Evolutionary conservation across 768 basidiomycete genomes (phyloP).

Genomic region (Russula lepida): DNA sequence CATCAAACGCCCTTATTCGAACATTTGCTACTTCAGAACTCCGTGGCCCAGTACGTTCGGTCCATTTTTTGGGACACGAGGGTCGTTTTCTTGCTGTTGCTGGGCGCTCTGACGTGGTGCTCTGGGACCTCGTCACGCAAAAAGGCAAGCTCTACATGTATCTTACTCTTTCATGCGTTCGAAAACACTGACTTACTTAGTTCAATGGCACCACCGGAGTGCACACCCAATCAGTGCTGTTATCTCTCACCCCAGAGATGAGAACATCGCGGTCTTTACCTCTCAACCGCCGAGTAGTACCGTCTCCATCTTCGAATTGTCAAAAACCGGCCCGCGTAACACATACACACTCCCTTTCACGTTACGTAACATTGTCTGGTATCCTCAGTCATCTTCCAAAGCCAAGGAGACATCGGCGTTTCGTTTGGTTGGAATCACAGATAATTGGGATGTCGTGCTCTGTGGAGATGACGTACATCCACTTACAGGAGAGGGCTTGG

Average conservation of each 20-base stretch:
- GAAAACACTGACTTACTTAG: slow-evolving; percentile 30
- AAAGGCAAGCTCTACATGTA: slow-evolving; percentile 40
- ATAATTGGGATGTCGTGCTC: slow-evolving; percentile 53
- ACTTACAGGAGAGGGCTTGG: slow-evolving; percentile 36
- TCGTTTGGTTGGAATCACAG: slow-evolving; percentile 62
- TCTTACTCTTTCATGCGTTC: background rate
- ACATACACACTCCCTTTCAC: slow-evolving; percentile 49
- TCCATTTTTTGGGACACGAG: slow-evolving; percentile 58
- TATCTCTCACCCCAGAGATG: slow-evolving; percentile 47
- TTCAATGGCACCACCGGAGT: slow-evolving; percentile 48
- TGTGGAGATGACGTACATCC: slow-evolving; percentile 51
- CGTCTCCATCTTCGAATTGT: slow-evolving; percentile 41
- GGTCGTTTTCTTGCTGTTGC: slow-evolving; percentile 63
- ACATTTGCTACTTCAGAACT: slow-evolving; percentile 48
- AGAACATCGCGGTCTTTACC: slow-evolving; percentile 54
- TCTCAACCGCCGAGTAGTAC: slow-evolving; percentile 22
- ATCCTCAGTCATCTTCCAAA: slow-evolving; percentile 28
- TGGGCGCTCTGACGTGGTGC: slow-evolving; percentile 40
- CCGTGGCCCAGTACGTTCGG: slow-evolving; percentile 36
- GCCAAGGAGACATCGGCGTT: slow-evolving; percentile 31
- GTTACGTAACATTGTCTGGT: slow-evolving; percentile 43
- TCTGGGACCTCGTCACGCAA: slow-evolving; percentile 67
- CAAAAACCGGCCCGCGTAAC: slow-evolving; percentile 38
- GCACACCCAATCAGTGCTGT: slow-evolving; percentile 34
- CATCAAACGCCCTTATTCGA: slow-evolving; percentile 49